These are phyloP conservation scores for Picochlorum sp. DNA, from an alignment of 139 green algal genomes.

Conservation along the genomic window DNA sequence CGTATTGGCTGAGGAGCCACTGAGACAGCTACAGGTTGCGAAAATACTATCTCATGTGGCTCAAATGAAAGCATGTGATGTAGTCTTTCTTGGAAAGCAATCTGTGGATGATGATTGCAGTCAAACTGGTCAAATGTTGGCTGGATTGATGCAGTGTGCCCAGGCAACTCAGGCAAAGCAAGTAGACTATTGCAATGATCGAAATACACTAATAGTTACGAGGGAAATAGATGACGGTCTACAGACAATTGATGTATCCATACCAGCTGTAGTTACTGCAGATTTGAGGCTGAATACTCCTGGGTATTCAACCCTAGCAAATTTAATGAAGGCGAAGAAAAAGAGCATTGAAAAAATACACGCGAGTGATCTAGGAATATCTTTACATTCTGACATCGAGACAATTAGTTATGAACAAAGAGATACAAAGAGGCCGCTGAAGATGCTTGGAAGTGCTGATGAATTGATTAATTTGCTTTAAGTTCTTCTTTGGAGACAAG, in stretches of 20 bases:
- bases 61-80: conserved; percentile 34
- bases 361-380: conserved; percentile 17
- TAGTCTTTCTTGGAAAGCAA: conserved; percentile 89
- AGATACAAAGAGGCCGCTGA: background rate
- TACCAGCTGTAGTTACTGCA: conserved; percentile 84
- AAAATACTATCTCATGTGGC: conserved; percentile 64
- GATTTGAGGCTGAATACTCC: conserved; percentile 91
- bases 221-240: conserved; percentile 75
- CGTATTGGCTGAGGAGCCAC: conserved; percentile 56
- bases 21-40: conserved; percentile 56
- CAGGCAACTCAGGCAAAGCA: conserved; percentile 88
- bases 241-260: conserved; percentile 51
- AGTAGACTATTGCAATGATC: conserved; percentile 47
- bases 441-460: background rate
- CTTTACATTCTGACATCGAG: background rate
- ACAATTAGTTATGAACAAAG: background rate
- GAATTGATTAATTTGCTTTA: conserved; percentile 20
- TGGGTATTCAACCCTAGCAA: conserved; percentile 82
- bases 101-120: conserved; percentile 89
- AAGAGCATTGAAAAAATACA: conserved; percentile 57
- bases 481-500: conserved; percentile 61
- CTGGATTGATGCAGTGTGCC: conserved; percentile 79
- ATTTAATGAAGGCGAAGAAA: conserved; percentile 93
- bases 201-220: conserved; percentile 22
- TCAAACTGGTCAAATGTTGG: conserved; percentile 89